Evolutionary conservation across 805 yeast species (phyloP), one percentile per base, ranked within the genome.

Genomic region (Candida ortonii): DNA sequence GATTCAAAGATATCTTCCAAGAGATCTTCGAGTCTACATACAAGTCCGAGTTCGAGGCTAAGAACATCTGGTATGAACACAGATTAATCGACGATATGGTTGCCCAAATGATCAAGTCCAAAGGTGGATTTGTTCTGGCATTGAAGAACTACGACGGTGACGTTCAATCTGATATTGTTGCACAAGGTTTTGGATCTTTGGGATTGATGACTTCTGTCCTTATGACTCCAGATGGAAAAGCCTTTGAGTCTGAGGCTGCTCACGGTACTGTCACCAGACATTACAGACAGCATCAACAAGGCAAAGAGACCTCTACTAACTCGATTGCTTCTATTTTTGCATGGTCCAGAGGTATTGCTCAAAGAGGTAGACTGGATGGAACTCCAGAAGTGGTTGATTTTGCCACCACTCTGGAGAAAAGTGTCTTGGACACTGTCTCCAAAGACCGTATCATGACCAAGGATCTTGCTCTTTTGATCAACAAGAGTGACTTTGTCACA

Each of bases 211-310:
- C 93, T 7, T 84, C 93, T 8, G 85, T 79, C 25, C 71, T 84
- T 46, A 78, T 83, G 67, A 80, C 90, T 12, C 89, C 90, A 33
- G 90, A 84, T 62, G 93, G 93, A 25, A 80, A 81, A 58, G 77
- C 88, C n/a, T 84, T 80, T 50, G 93, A 84, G 66, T 71, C 84
- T 41, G 93, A 84, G 61, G 90, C 90, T 40, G 93, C 93, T 21
- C 93, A 84, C 54, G 93, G 93, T 50, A 84, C 93, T 12, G 93
- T 84, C 44, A 84, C 93, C 20, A 79, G 93, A 73, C 93, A 84
- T 57, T 84, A 68, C 66, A 80, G 90, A 73, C 84, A 77, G 61
- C 78, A 80, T 51, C 90, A 84, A 63, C 76, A 76, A 54, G 90
- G 90, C 43, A 79, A 82, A 56, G 86, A 81, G 58, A 84, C 93